phyloP scores from a whole-genome alignment of 176 grass and related monocot genomes.

The Stipa capillata region DNA sequence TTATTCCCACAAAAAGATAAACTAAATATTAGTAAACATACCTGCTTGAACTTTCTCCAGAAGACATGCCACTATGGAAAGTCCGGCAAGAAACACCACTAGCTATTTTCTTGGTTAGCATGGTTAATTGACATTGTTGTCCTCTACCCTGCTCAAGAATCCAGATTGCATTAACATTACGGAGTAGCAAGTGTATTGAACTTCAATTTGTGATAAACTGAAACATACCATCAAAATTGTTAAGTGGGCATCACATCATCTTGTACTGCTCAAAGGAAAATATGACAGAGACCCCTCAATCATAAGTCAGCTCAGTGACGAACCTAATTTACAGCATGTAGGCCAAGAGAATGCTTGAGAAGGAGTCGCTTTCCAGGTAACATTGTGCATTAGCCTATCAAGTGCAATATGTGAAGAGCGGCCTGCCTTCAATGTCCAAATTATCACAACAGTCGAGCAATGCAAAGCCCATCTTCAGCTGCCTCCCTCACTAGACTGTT shows the following conservation, averaged over 20 bases:
- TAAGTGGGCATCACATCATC: not conserved
- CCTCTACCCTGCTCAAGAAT: slow-evolving; percentile 31
- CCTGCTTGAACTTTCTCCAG: slow-evolving; percentile 42
- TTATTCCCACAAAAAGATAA: too few relatives aligned
- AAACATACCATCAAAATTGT: slow-evolving; percentile 44
- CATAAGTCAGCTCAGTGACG: slow-evolving; percentile 16
- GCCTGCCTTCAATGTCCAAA: not conserved
- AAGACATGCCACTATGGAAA: slow-evolving; percentile 3
- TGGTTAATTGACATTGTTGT: slow-evolving; percentile 12
- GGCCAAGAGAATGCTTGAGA: not conserved
- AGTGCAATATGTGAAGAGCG: not conserved
- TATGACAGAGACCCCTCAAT: not conserved
- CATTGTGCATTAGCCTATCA: slow-evolving; percentile 1
- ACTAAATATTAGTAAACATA: not conserved
- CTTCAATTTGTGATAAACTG: not conserved
- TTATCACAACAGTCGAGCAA: not conserved
- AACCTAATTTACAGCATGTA: slow-evolving; percentile 27
- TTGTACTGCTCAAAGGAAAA: slow-evolving; percentile 10
- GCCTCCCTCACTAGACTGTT: not conserved
- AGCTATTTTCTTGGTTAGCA: slow-evolving; percentile 26
- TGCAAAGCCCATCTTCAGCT: slow-evolving; percentile 26
- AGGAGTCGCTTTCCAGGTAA: not conserved
- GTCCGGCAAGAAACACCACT: slow-evolving; percentile 8
- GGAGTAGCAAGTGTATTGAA: not conserved
- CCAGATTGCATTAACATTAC: slow-evolving; percentile 15